phyloP scores from a whole-genome alignment of 768 basidiomycete species.

The Boletales sp. region DNA sequence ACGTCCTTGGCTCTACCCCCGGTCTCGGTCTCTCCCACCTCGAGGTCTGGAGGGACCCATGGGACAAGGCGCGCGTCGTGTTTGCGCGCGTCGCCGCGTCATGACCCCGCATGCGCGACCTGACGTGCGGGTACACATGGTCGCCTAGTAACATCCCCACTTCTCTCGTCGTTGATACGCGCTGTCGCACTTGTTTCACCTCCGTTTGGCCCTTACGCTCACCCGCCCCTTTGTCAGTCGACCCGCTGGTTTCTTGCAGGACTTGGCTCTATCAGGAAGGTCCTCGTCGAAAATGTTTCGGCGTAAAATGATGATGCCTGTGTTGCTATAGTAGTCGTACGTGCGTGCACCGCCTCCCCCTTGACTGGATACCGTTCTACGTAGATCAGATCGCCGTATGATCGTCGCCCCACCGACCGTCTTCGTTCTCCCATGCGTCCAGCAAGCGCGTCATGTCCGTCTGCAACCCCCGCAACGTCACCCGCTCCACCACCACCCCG shows the following conservation, averaged over 20 bases:
- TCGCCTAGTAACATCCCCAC: conserved; percentile 12
- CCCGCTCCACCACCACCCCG: background rate
- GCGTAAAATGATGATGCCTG: background rate
- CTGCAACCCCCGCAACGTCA: conserved; percentile 17
- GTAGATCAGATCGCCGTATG: background rate
- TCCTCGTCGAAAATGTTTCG: conserved; percentile 11
- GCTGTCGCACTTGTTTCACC: too few species aligned
- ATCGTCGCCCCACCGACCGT: conserved; percentile 15
- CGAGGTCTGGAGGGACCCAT: conserved; percentile 78
- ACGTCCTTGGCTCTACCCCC: conserved; percentile 51
- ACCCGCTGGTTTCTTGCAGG: too few species aligned
- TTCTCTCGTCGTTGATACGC: too few species aligned
- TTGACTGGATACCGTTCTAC: too few species aligned
- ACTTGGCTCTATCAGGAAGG: too few species aligned
- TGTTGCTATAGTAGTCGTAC: conserved; percentile 19
- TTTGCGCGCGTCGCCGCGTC: conserved; percentile 40
- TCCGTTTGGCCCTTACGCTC: too few species aligned
- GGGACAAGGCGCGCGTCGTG: conserved; percentile 71
- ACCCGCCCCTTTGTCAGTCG: too few species aligned
- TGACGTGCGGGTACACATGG: background rate
- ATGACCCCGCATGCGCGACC: conserved; percentile 15
- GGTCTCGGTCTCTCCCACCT: conserved; percentile 40
- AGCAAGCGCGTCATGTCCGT: conserved; percentile 23
- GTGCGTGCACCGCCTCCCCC: too few species aligned
- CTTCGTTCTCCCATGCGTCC: conserved; percentile 29